Base-by-base conservation (phyloP, 2,329 filamentous ascomycete genomes). In the Bretziella fagacearum region DNA sequence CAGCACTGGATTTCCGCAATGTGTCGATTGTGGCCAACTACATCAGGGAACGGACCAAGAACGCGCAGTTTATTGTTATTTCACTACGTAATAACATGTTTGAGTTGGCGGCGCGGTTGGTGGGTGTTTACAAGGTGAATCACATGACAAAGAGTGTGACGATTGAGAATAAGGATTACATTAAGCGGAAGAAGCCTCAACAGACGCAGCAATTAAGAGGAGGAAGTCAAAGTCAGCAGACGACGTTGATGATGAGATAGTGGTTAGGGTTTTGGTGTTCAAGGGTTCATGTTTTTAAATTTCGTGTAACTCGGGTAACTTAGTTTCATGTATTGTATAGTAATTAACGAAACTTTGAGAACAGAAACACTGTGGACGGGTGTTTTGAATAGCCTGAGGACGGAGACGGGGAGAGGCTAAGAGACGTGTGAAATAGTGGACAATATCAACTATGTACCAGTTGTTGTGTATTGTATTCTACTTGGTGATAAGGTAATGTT, bases 21-120 rank as follows among this genome's bases (percentile, higher is more conserved):
- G 91, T 96, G 33, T 94, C 86, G 1, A 98, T 98, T 58, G 91
- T 98, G 39, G 91, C 91, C 50, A 91, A 86, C 57, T 98, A 98
- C 62, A 98, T 98, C 72, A 96, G 95, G 67, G 91, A 98, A 67
- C 74, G 91, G 47, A 98, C 91, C 51, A 96, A 95, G 72, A 98
- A 98, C 64, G 93, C 91, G 1, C 91, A 98, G 60, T 98, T 98
- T 62, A 91, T 98, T 56, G 91, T 98, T 58, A 98, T 98, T 59
- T 95, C 86, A 13, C 70, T 98, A 57, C 74, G 91, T 57, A 98
- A 98, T 65, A 98, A 98, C 69, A 98, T 98, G 91, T 98, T 98
- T 63, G 91, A 98, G 69, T 77, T 98, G 53, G 89, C 93, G n/a
- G 78, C 85, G 49, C 76, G 93, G 48, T 73, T 98, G 51, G 86